Evolutionary conservation across 108 stramenopile species (phyloP).

Genomic region (Skeletonema potamos): DNA sequence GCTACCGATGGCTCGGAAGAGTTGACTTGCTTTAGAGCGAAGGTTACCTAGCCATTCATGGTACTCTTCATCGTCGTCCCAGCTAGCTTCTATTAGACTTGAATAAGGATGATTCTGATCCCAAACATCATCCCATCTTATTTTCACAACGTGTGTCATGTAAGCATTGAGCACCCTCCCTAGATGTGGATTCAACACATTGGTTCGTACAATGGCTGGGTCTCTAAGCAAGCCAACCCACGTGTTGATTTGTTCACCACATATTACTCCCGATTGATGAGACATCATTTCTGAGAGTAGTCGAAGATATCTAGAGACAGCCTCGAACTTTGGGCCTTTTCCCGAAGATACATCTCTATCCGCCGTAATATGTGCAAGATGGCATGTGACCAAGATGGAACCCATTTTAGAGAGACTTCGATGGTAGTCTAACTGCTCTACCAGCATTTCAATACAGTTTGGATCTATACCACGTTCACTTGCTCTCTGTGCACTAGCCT

Average conservation of each 20-base stretch:
- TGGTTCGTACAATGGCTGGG: slow-evolving; percentile 67
- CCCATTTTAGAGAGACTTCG: slow-evolving; percentile 65
- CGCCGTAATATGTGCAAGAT: slow-evolving; percentile 70
- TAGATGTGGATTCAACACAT: slow-evolving; percentile 61
- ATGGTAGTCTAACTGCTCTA: slow-evolving; percentile 75
- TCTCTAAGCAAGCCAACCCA: slow-evolving; percentile 79
- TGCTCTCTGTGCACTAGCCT: slow-evolving; percentile 47
- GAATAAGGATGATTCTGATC: slow-evolving; percentile 67
- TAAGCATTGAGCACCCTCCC: slow-evolving; percentile 54
- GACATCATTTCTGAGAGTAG: slow-evolving; percentile 74
- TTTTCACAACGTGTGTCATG: slow-evolving; percentile 67
- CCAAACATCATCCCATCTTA: slow-evolving; percentile 86
- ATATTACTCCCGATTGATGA: slow-evolving; percentile 79
- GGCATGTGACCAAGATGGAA: slow-evolving; percentile 61
- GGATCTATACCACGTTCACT: slow-evolving; percentile 28
- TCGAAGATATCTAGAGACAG: slow-evolving; percentile 54
- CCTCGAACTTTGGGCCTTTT: slow-evolving; percentile 42
- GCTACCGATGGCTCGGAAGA: slow-evolving; percentile 66
- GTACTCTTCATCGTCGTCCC: slow-evolving; percentile 83
- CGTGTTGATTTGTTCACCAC: slow-evolving; percentile 69
- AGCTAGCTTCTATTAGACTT: slow-evolving; percentile 70
- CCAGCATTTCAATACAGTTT: slow-evolving; percentile 45
- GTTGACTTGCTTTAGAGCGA: slow-evolving; percentile 70
- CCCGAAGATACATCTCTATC: slow-evolving; percentile 58
- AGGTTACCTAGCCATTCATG: slow-evolving; percentile 74